Evolutionary conservation across 116 monocot species (phyloP), one percentile per base, ranked within the genome.

Genomic region (Cymodocea nodosa): DNA sequence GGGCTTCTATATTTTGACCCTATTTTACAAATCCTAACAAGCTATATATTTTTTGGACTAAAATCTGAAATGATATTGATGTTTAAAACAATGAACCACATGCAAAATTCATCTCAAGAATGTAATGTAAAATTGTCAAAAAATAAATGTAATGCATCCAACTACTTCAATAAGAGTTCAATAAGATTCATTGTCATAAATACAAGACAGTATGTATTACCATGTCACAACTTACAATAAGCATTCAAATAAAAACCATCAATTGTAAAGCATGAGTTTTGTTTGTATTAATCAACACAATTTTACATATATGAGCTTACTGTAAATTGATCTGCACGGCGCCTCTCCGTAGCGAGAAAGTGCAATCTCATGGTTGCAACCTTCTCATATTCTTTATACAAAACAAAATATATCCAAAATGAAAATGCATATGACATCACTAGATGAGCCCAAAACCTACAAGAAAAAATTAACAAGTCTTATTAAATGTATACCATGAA

Each of bases 321-420:
- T 12, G 90, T 91, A 68, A 84, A 91, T 40, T 91, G 90, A 73
- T 91, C 90, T 10, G 90, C 82, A 44, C 86, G 86, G 17, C 90
- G 86, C 40, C 51, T 74, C 64, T 77, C 82, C 55, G 79, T 77
- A 65, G 84, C 86, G 76, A 91, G 84, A 84, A 82, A 86, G 51
- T 77, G 86, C 70, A 91, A 74, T 59, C 91, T 80, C 87, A 84
- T 91, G 36, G 62, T 59, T 64, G 86, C 80, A 70, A 91, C 70
- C 14, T 62, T 82, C 60, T 79, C 82, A 73, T 91, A 91, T 64
- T 91, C 91, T 54, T 70, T 77, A 23, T 23, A 56, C 53, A 76
- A 60, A 35, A 85, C 72, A 80, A 84, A 84, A 73, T 81, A 86
- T 5, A 82, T 86, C 91, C 91, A 91, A 69, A 86, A 76, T 17